Evolutionary conservation across 73 alveolate species (phyloP).

Genomic region (Urostyla sp.): DNA sequence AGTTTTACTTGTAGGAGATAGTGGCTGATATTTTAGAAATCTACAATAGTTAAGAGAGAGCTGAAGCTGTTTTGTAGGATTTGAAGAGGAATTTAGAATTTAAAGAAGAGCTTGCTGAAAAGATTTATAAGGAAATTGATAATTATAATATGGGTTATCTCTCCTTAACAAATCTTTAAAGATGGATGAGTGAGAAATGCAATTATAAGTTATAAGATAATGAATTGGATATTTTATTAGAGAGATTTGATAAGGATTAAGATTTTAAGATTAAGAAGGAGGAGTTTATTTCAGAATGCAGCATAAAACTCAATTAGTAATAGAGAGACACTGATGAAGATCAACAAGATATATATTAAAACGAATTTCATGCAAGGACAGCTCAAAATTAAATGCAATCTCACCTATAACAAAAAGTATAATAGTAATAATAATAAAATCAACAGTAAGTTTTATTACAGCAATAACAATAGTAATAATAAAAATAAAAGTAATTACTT

Average conservation of each 20-base stretch:
- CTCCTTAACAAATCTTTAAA: slow-evolving; percentile 1
- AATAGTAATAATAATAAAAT: too few species aligned
- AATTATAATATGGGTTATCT: slow-evolving; percentile 9
- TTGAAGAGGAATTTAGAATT: background rate
- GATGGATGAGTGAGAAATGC: slow-evolving; percentile 9
- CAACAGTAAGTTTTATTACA: too few species aligned
- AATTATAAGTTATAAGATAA: slow-evolving; percentile 22
- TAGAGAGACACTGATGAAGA: too few species aligned
- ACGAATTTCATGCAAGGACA: too few species aligned
- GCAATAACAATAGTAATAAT: too few species aligned
- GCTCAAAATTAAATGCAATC: too few species aligned
- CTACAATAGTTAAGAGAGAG: background rate
- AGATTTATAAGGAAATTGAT: slow-evolving; percentile 5
- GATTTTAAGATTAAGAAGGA: slow-evolving; percentile 12
- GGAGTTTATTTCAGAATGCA: slow-evolving; percentile 19
- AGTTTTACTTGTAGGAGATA: background rate
- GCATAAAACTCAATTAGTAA: too few species aligned
- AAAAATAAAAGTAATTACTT: too few species aligned
- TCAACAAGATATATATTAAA: background rate
- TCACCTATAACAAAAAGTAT: too few species aligned
- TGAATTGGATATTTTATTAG: background rate
- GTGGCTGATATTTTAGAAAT: background rate
- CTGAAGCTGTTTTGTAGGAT: slow-evolving; percentile 17
- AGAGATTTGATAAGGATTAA: slow-evolving; percentile 32
- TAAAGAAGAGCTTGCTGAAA: slow-evolving; percentile 26